Percentiles rank a stretch among this genome's conserved stretches.
phyloP scores from a whole-genome alignment of 164 flowering plant species.

The Dillenia turbinata region DNA sequence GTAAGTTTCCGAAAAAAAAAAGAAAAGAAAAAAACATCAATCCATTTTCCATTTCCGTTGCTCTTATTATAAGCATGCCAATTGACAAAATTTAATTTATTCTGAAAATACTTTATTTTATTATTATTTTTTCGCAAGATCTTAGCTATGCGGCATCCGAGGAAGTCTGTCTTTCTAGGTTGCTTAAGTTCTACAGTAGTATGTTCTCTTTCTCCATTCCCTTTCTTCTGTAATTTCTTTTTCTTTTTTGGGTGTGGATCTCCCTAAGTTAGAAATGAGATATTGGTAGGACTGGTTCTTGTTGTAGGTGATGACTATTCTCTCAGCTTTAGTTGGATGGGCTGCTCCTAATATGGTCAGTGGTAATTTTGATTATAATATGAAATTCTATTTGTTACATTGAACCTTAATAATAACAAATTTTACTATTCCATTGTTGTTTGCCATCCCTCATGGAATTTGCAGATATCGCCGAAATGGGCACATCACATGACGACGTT shows the following conservation, averaged over 20 bases:
- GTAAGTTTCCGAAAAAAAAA: conserved; percentile 29
- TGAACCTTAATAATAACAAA: too few species aligned
- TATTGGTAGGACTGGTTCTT: too few species aligned
- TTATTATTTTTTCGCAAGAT: conserved; percentile 44
- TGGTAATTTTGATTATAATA: too few species aligned
- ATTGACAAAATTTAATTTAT: not conserved
- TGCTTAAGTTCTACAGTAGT: conserved; percentile 81
- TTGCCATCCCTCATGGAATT: too few species aligned
- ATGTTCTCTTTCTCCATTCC: conserved; percentile 27
- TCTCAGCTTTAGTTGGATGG: conserved; percentile 90
- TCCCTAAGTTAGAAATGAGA: too few species aligned
- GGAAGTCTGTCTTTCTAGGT: conserved; percentile 84
- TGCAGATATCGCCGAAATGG: conserved; percentile 84
- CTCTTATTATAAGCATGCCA: too few species aligned
- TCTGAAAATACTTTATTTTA: not conserved
- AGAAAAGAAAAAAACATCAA: too few species aligned
- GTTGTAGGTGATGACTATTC: conserved; percentile 85
- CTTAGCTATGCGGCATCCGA: conserved; percentile 97
- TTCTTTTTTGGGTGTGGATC: too few species aligned
- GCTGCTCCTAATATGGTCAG: conserved; percentile 95
- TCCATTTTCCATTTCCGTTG: too few species aligned
- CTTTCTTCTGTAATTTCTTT: not conserved
- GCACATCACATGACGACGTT: conserved; percentile 89
- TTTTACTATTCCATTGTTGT: too few species aligned
- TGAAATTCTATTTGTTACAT: too few species aligned